Evolutionary conservation across 148 eudicot genomes (phyloP).

Genomic region (Vaccinium vitisidaea): DNA sequence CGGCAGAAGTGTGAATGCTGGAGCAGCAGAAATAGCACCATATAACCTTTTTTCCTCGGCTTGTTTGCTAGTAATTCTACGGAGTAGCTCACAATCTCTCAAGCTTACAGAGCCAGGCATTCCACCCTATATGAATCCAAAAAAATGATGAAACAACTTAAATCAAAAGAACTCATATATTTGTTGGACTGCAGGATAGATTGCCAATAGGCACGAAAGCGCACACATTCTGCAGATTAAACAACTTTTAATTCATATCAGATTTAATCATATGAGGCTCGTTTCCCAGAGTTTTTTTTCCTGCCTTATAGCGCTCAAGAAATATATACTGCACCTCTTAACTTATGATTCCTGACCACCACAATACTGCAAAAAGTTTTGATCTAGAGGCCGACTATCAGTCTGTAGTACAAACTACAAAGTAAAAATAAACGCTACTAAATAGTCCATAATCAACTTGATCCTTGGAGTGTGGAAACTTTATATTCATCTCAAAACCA

Average conservation of each 20-base stretch:
- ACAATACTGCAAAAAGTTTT: background rate
- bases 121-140: conserved; percentile 63
- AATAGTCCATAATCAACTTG: background rate
- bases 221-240: background rate
- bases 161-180: background rate
- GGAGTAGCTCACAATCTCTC: conserved; percentile 77
- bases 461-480: background rate
- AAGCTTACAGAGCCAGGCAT: conserved; percentile 95
- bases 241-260: no score
- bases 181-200: background rate
- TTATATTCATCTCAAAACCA: no score
- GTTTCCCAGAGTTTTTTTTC: background rate
- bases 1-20: conserved; percentile 90
- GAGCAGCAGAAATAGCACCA: conserved; percentile 95
- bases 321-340: background rate
- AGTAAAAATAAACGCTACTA: background rate
- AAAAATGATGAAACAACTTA: background rate
- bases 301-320: background rate
- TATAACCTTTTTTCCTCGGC: conserved; percentile 79
- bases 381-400: background rate
- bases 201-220: background rate
- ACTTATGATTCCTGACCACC: background rate
- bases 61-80: conserved; percentile 67
- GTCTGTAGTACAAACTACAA: background rate
- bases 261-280: background rate